Base-by-base conservation (phyloP, 2,329 filamentous ascomycete genomes). In the Cladobotryum mycophilum region DNA sequence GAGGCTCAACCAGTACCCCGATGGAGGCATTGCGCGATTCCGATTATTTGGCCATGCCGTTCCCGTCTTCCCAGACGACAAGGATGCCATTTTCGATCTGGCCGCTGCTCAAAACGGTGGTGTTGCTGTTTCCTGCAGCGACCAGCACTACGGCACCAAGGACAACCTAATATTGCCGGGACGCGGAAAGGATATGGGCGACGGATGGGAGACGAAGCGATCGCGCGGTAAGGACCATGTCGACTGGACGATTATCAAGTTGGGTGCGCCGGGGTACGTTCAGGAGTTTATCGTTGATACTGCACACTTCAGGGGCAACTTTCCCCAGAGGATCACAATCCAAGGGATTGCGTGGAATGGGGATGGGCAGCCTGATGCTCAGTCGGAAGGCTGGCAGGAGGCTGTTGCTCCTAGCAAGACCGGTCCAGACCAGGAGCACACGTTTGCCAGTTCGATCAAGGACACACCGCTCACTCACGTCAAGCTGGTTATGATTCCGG, bases 401-500 rank as follows among this genome's bases (percentile, higher is more conserved):
- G 71, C 90, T 18, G 72, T 89, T 54, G 70, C 73, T 51, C 78
- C 85, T 13, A 83, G 80, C 70, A 85, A 83, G 69, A 85, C 82
- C 53, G 82, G 83, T 2, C 84, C 88, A 15, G 87, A 92, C 64
- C 73, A 75, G 60, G 86, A 90, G 70, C 86, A 89, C 64, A 76
- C 79, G 55, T 88, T 86, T 64, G 71, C 69, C 33, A 78, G 73
- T 48, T 61, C 75, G 51, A 72, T 81, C 15, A 72, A 76, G 58
- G 80, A 81, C 36, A 76, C 74, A 64, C 71, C 75, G 2, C 87
- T 89, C 62, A 89, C 86, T 12, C 90, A 93, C 70, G 83, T 91
- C 18, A 96, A 95, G 78, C 75, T 97, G 65, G 87, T 89, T 34
- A 93, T 96, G 65, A 89, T 96, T 59, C 92, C 92, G 0, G 91